Evolutionary conservation across 2,329 filamentous ascomycete species (phyloP), one percentile per base, ranked within the genome.

Genomic region (Thielaviopsis ethacetica): DNA sequence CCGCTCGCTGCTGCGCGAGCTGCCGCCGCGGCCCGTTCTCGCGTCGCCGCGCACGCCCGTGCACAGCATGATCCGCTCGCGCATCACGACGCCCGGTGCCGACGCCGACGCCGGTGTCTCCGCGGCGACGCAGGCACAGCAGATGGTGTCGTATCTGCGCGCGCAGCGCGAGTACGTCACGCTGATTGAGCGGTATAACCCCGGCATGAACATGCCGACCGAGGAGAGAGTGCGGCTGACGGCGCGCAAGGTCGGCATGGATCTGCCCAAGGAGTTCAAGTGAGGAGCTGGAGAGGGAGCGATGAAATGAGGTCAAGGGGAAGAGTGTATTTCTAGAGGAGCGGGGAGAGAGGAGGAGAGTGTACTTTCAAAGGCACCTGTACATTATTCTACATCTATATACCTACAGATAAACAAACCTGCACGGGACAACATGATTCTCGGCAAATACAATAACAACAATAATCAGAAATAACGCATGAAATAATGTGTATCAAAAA

Each of bases 101-200:
- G 30, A 34, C 10, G 62, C 62, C 62, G 53, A 62, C 62, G 58
- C 68, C 67, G 64, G 66, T 63, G 62, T 47, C 5, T 34, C 24
- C 22, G 62, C 54, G 64, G 55, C 61, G 26, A 62, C 63, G 44
- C 62, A 65, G 55, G 85, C 82, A n/a, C 82, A 88, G 63, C 89
- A 97, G 70, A 82, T 89, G 64, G 72, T 90, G 26, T 79, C 82
- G 60, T 97, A 95, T 69, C 77, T 93, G 21, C 81, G 82, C 65
- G 85, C 91, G n/a, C 93, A 98, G 75, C 78, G 91, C 57, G 81
- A 81, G 68, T 96, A 97, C 70, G 79, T 82, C 26, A 84, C 82
- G 17, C 73, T 97, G 51, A 70, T 97, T 44, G 91, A 96, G 72
- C 79, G 91, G 65, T 97, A 98, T 72, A 97, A 97, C 70, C 90